Evolutionary conservation across 495 filamentous ascomycete genomes (phyloP), one percentile per base, ranked within the genome.

Genomic region (Glarea lozoyensis): DNA sequence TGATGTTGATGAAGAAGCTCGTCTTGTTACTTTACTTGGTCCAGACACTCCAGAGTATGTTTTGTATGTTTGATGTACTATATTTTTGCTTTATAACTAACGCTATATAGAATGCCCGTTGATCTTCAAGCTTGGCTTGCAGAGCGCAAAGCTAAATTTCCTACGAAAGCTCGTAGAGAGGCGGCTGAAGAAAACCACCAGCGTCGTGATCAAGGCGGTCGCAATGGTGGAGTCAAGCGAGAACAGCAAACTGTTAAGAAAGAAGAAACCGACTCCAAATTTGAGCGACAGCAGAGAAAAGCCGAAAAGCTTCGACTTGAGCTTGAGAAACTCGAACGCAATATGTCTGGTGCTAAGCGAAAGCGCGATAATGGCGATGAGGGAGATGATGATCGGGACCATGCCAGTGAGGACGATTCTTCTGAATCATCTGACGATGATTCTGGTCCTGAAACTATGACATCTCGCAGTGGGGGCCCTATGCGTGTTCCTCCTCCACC

Each of bases 71-170:
- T 39, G 45, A 49, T 37, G 52, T 48, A 49, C 49, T 56, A 52
- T 45, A 49, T 52, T 46, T 56, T n/a, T n/a, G n/a, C n/a, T n/a
- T n/a, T 52, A 42, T 56, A 46, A 49, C 53, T 56, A 52, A 56
- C 53, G 40, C 22, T 48, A 7, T 4, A 31, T 62, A 82, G 65
- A 58, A 75, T 60, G 17, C 57, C 72, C 2, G 63, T 74, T n/a
- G 87, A 93, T 43, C 70, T 94, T 42, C 72, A 74, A 10, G 75
- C 78, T 15, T 95, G 86, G 84, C 78, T 93, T 42, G 78, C 75
- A 30, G 86, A 92, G 57, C 78, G 88, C 17, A 80, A 73, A 53
- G 82, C 79, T 50, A 77, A 77, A 13, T 95, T 71, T 56, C 88
- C 88, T 2, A 94, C 88, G 0, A 72, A 77, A 58, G 74, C 75